Evolutionary conservation across 2,329 filamentous ascomycete species (phyloP).

Genomic region (Penicillium occitanis): DNA sequence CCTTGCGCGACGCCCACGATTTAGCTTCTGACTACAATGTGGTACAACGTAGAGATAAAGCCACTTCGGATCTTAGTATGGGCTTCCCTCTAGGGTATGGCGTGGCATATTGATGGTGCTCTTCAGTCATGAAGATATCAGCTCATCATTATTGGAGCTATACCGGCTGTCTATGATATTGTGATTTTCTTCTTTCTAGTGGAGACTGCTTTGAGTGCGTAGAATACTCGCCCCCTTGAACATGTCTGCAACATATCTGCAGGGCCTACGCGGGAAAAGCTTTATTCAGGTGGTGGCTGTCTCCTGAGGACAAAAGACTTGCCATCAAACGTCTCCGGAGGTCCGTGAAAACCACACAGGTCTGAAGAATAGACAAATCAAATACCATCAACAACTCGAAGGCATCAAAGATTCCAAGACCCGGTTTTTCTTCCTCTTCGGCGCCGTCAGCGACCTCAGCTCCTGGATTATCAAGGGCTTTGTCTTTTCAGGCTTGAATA

Average conservation of each 20-base stretch:
- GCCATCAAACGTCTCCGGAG: not conserved
- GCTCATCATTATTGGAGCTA: not conserved
- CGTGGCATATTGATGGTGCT: not conserved
- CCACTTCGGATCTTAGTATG: not conserved
- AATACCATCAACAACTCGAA: not conserved
- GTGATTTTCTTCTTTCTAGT: not conserved
- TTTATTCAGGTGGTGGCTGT: not conserved
- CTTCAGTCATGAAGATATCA: not conserved
- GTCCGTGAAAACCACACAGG: not conserved
- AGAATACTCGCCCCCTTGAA: not conserved
- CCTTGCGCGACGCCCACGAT: not conserved
- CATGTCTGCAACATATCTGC: not conserved
- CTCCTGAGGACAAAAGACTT: not conserved
- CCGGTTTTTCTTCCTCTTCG: not conserved
- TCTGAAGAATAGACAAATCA: not conserved
- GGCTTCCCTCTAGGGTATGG: not conserved
- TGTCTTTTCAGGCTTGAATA: not conserved
- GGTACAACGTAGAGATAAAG: not conserved
- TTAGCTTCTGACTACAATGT: not conserved
- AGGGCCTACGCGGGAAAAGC: not conserved
- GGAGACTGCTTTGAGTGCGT: not conserved
- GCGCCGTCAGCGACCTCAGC: not conserved
- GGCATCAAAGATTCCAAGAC: not conserved
- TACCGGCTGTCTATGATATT: not conserved
- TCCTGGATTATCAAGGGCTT: not conserved